Conservation (phyloP, 305 asterid species). For the Ilex paraguariensis region DNA sequence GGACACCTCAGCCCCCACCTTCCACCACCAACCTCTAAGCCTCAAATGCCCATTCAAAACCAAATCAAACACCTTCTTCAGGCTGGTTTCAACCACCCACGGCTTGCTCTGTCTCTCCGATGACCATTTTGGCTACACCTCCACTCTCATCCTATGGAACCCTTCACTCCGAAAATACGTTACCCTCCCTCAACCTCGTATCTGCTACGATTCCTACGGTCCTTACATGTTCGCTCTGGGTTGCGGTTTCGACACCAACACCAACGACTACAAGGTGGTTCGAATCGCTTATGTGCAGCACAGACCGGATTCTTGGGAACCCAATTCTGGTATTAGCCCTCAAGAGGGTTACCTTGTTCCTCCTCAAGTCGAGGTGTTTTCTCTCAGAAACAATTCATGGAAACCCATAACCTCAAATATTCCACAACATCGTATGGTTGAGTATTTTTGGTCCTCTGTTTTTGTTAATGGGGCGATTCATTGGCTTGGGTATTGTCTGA, state of each 20-base stretch:
- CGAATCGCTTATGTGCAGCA: slow-evolving; percentile 33
- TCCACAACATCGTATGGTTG: slow-evolving; percentile 24
- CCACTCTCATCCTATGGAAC: slow-evolving; percentile 2
- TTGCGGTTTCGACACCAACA: slow-evolving; percentile 32
- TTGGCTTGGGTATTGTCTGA: slow-evolving; percentile 41
- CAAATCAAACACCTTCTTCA: not conserved
- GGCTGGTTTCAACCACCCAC: slow-evolving; percentile 4
- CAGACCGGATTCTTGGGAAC: no score
- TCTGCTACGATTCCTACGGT: slow-evolving; percentile 17
- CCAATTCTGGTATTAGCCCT: not conserved
- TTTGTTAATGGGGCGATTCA: slow-evolving; percentile 39
- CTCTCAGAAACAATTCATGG: slow-evolving; percentile 39
- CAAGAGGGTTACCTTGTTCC: slow-evolving; percentile 15
- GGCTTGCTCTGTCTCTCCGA: slow-evolving; percentile 14
- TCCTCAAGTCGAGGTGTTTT: slow-evolving; percentile 45
- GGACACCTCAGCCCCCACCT: not conserved
- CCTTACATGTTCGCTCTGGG: slow-evolving; percentile 39
- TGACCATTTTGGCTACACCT: slow-evolving; percentile 5
- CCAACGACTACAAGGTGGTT: slow-evolving; percentile 44
- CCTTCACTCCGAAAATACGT: slow-evolving; percentile 5
- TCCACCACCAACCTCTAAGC: not conserved
- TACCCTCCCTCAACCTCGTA: slow-evolving; percentile 9
- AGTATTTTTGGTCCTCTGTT: slow-evolving; percentile 34
- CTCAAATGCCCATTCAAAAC: not conserved
- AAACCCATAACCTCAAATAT: slow-evolving; percentile 21